phyloP scores from a whole-genome alignment of 1,284 basidiomycete genomes.

The Apiotrichum sp. region DNA sequence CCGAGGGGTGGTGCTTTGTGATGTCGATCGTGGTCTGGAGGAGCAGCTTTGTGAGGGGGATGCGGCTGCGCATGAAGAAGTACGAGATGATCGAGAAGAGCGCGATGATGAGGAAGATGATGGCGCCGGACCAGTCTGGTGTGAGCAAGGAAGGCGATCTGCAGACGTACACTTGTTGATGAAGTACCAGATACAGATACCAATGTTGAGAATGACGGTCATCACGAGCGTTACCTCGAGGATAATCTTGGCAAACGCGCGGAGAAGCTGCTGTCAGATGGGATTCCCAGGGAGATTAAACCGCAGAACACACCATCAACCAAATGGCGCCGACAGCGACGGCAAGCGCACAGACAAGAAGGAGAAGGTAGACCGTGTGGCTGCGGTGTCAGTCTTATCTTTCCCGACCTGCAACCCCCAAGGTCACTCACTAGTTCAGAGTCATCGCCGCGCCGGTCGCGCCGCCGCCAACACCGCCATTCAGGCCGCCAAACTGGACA shows the following conservation, averaged over 20 bases:
- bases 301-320: slow-evolving; percentile 25
- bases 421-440: slow-evolving; percentile 26
- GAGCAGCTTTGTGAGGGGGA: slow-evolving; percentile 69
- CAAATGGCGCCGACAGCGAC: slow-evolving; percentile 51
- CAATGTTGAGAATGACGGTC: slow-evolving; percentile 64
- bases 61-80: slow-evolving; percentile 48
- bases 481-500: slow-evolving; percentile 58
- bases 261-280: slow-evolving; percentile 50
- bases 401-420: no score
- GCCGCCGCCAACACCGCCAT: slow-evolving; percentile 39
- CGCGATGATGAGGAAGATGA: slow-evolving; percentile 64
- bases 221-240: slow-evolving; percentile 73
- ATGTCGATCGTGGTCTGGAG: slow-evolving; percentile 73
- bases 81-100: slow-evolving; percentile 72
- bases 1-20: slow-evolving; percentile 71
- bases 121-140: slow-evolving; percentile 52
- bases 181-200: slow-evolving; percentile 58
- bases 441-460: slow-evolving; percentile 31
- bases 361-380: slow-evolving; percentile 61
- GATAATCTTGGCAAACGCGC: slow-evolving; percentile 68
- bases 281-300: background rate
- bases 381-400: slow-evolving; percentile 9
- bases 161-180: slow-evolving; percentile 54
- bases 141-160: background rate
- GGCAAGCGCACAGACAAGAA: slow-evolving; percentile 59